Percentiles rank a stretch among this genome's conserved stretches.
phyloP scores from a whole-genome alignment of 1,139 yeast species.

The Scheffersomyces lignicola region DNA sequence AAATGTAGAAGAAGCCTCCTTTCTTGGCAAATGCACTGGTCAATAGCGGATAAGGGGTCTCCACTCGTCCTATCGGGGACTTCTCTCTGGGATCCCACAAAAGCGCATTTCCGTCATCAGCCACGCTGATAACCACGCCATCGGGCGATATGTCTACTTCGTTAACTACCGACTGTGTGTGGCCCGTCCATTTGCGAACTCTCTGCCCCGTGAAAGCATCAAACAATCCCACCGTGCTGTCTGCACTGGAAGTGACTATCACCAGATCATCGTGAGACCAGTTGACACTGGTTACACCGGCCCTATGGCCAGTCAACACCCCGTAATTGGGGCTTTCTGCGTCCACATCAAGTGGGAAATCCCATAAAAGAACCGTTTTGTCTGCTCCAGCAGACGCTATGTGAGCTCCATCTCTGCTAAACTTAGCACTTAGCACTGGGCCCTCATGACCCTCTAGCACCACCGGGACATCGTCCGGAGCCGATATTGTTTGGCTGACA shows the following conservation, averaged over 20 bases:
- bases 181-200: slow-evolving; percentile 52
- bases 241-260: slow-evolving; percentile 52
- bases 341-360: slow-evolving; percentile 25
- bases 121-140: slow-evolving; percentile 46
- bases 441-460: slow-evolving; percentile 46
- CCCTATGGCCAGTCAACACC: slow-evolving; percentile 44
- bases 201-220: slow-evolving; percentile 58
- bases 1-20: slow-evolving; percentile 48
- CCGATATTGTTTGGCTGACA: neutral
- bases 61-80: slow-evolving; percentile 33
- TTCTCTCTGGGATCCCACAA: slow-evolving; percentile 69
- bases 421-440: slow-evolving; percentile 44
- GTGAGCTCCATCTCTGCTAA: slow-evolving; percentile 40
- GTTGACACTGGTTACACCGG: slow-evolving; percentile 49
- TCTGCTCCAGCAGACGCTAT: slow-evolving; percentile 59
- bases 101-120: slow-evolving; percentile 63
- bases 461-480: neutral
- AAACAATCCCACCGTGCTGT: slow-evolving; percentile 52
- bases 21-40: slow-evolving; percentile 44
- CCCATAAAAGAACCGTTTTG: slow-evolving; percentile 47
- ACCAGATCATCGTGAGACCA: slow-evolving; percentile 43
- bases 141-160: slow-evolving; percentile 39
- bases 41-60: slow-evolving; percentile 57
- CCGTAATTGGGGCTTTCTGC: slow-evolving; percentile 35
- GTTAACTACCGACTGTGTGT: slow-evolving; percentile 57